These are phyloP conservation scores for Auricularia cornea DNA, from an alignment of 768 basidiomycete genomes.

Conservation along the genomic window DNA sequence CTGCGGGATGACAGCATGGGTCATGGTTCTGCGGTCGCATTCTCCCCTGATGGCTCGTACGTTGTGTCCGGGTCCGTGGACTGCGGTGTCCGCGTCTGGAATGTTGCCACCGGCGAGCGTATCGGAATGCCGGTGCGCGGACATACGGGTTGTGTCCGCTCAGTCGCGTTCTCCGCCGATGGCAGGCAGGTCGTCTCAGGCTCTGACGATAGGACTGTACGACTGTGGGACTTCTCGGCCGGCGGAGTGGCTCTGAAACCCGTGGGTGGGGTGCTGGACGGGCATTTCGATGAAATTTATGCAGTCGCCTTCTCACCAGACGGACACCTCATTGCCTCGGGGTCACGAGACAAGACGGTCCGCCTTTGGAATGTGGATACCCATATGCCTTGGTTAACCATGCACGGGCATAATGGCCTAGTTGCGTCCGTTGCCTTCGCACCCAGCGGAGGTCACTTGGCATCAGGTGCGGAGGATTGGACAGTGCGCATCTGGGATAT, in stretches of 20 bases:
- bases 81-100: conserved; percentile 21
- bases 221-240: conserved; percentile 12
- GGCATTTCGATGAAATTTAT: conserved; percentile 12
- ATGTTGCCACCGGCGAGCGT: conserved; percentile 13
- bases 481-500: conserved; percentile 24
- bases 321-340: no score
- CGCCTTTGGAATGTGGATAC: conserved; percentile 28
- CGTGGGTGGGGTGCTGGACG: conserved; percentile 5
- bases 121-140: conserved; percentile 12
- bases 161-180: conserved; percentile 22
- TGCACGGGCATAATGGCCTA: conserved; percentile 6
- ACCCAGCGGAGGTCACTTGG: no score
- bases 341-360: conserved; percentile 38
- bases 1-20: neutral
- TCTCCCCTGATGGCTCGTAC: conserved; percentile 18
- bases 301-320: conserved; percentile 14
- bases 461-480: no score
- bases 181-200: conserved; percentile 26
- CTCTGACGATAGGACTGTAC: conserved; percentile 19
- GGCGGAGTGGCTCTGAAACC: no score
- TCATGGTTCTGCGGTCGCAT: conserved; percentile 7
- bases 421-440: no score
- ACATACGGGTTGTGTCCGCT: conserved; percentile 15
- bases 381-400: conserved; percentile 6
- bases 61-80: conserved; percentile 25